Percentiles rank a stretch among this genome's conserved stretches.
Evolutionary conservation across 2,329 filamentous ascomycete species (phyloP).

Genomic region (Aspergillus awamori): DNA sequence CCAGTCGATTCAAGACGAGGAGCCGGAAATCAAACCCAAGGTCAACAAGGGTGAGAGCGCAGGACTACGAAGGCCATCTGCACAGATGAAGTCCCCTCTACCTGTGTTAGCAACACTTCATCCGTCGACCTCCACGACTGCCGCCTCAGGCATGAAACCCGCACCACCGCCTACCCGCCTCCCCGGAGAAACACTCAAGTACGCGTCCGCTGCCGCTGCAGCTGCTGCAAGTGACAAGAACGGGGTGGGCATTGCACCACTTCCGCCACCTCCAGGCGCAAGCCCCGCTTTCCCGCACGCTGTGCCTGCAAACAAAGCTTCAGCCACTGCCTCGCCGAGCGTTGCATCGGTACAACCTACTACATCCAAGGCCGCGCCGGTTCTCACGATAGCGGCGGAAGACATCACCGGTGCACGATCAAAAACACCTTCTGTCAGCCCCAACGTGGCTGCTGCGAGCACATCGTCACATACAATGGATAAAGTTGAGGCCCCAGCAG

Average conservation of each 20-base stretch:
- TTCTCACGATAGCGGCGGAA: slow-evolving; percentile 45
- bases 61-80: slow-evolving; percentile 71
- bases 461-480: slow-evolving; percentile 49
- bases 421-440: slow-evolving; percentile 56
- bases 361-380: slow-evolving; percentile 41
- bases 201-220: slow-evolving; percentile 92
- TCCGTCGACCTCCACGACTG: slow-evolving; percentile 52
- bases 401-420: slow-evolving; percentile 43
- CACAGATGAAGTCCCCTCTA: slow-evolving; percentile 89
- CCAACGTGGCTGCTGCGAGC: slow-evolving; percentile 48
- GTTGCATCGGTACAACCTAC: slow-evolving; percentile 55
- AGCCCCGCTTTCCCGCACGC: slow-evolving; percentile 55
- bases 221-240: slow-evolving; percentile 90
- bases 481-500: slow-evolving; percentile 45
- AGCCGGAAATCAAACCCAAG: slow-evolving; percentile 65
- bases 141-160: slow-evolving; percentile 79
- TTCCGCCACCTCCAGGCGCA: slow-evolving; percentile 82
- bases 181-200: slow-evolving; percentile 89
- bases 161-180: slow-evolving; percentile 81
- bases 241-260: slow-evolving; percentile 83
- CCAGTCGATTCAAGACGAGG: slow-evolving; percentile 87
- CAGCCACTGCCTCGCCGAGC: slow-evolving; percentile 61
- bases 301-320: slow-evolving; percentile 55
- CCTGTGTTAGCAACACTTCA: slow-evolving; percentile 92
- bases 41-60: slow-evolving; percentile 60